These are phyloP conservation scores for Tetrapisispora nanseiensis DNA, from an alignment of 805 yeast species.

Conservation along the genomic window DNA sequence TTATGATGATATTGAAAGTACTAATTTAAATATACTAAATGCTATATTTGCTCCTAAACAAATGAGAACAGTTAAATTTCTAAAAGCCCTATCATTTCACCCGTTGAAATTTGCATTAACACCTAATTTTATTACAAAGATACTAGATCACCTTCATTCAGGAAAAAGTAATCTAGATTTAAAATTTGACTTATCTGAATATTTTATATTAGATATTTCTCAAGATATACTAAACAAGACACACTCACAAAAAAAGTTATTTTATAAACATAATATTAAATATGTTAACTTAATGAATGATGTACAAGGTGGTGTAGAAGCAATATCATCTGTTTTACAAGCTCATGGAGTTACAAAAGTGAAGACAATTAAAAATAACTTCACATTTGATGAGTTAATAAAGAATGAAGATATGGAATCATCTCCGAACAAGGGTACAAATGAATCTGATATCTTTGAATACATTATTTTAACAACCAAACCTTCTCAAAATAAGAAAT, in stretches of 20 bases:
- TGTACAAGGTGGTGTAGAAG: constrained; percentile 21
- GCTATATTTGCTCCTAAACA: constrained; percentile 67
- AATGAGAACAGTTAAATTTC: constrained; percentile 80
- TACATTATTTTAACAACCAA: constrained; percentile 21
- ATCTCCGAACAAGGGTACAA: neutral
- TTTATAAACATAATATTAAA: constrained; percentile 18
- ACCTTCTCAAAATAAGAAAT: constrained; percentile 21
- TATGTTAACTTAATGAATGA: constrained; percentile 18
- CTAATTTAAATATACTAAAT: constrained; percentile 27
- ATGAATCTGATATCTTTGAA: constrained; percentile 23
- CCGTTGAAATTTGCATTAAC: constrained; percentile 40
- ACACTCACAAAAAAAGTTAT: constrained; percentile 15
- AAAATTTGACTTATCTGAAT: constrained; percentile 14
- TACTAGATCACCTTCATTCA: constrained; percentile 28
- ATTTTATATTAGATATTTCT: constrained; percentile 29
- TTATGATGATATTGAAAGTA: constrained; percentile 23
- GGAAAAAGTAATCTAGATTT: constrained; percentile 4
- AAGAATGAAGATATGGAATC: neutral
- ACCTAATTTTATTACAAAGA: constrained; percentile 43
- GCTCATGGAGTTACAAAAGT: constrained; percentile 22
- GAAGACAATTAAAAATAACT: constrained; percentile 5
- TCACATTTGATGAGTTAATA: neutral
- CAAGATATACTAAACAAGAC: constrained; percentile 16
- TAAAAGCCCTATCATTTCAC: constrained; percentile 55
- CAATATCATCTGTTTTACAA: constrained; percentile 18